Percentiles rank a stretch among this genome's conserved stretches.
Evolutionary conservation across 2,329 filamentous ascomycete species (phyloP).

Genomic region (Talaromyces rugulosus): DNA sequence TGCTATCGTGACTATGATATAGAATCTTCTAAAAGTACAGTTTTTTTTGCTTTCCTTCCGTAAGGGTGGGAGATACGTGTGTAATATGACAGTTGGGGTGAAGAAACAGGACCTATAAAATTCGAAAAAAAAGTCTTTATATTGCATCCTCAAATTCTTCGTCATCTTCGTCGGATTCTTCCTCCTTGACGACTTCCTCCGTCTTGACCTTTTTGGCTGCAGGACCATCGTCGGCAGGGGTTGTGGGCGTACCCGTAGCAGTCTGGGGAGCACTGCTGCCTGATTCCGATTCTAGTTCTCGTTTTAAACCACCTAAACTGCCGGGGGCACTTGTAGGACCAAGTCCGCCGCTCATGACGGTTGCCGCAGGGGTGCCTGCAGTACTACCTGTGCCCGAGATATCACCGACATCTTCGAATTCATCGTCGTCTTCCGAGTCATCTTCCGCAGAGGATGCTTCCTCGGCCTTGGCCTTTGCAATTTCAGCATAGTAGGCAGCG

Average conservation of each 20-base stretch:
- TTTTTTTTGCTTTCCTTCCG: background rate
- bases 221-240: conserved; percentile 35
- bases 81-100: background rate
- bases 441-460: conserved; percentile 40
- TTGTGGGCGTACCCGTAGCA: conserved; percentile 32
- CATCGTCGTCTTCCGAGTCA: conserved; percentile 36
- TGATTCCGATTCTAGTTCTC: conserved; percentile 36
- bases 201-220: conserved; percentile 42
- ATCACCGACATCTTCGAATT: conserved; percentile 44
- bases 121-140: background rate
- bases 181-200: conserved; percentile 31
- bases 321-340: conserved; percentile 13
- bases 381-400: conserved; percentile 26
- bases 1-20: background rate
- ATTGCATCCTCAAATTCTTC: conserved; percentile 43
- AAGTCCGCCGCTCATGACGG: conserved; percentile 14
- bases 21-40: background rate
- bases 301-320: conserved; percentile 28
- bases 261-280: conserved; percentile 37
- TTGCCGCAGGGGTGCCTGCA: conserved; percentile 26
- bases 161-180: conserved; percentile 40
- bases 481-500: conserved; percentile 44
- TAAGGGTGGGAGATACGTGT: background rate
- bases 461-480: conserved; percentile 40
- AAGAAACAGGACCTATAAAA: background rate